Evolutionary conservation across 805 yeast genomes (phyloP).

Genomic region (Candida odintsovae): DNA sequence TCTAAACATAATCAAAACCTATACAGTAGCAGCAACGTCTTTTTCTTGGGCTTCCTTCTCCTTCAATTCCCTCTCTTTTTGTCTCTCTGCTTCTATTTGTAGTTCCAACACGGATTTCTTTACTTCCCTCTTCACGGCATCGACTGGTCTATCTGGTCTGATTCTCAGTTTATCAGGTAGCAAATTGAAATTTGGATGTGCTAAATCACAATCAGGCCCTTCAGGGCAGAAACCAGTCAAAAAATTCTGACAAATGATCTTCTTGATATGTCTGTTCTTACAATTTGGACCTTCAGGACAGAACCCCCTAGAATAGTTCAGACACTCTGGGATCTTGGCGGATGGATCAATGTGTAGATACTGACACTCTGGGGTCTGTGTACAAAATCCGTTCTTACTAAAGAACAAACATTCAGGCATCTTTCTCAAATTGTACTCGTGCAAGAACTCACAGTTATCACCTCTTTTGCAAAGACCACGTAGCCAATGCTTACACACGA

Average conservation of each 20-base stretch:
- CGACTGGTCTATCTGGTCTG: slow-evolving; percentile 26
- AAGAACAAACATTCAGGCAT: slow-evolving; percentile 96
- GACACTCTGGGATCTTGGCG: slow-evolving; percentile 83
- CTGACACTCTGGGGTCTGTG: slow-evolving; percentile 91
- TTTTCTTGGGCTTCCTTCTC: slow-evolving; percentile 7
- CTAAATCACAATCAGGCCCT: slow-evolving; percentile 63
- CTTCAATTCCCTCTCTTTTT: slow-evolving; percentile 11
- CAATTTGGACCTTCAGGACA: slow-evolving; percentile 91
- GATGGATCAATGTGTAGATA: slow-evolving; percentile 89
- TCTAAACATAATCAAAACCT: background rate
- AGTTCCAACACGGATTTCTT: slow-evolving; percentile 21
- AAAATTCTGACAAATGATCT: slow-evolving; percentile 70
- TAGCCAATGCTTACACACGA: slow-evolving; percentile 98
- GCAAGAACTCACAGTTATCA: slow-evolving; percentile 92
- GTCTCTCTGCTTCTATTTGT: slow-evolving; percentile 23
- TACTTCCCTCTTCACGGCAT: slow-evolving; percentile 7
- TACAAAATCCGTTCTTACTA: slow-evolving; percentile 75
- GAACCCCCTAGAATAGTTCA: slow-evolving; percentile 78
- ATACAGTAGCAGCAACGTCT: background rate
- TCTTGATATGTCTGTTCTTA: slow-evolving; percentile 71
- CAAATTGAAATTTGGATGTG: slow-evolving; percentile 77
- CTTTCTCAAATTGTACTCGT: slow-evolving; percentile 87
- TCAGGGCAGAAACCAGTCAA: slow-evolving; percentile 90
- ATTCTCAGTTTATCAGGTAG: slow-evolving; percentile 35
- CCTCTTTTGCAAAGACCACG: slow-evolving; percentile 96